These are phyloP conservation scores for Elaeagnus macrophylla DNA, from an alignment of 306 rosid species.

Conservation along the genomic window DNA sequence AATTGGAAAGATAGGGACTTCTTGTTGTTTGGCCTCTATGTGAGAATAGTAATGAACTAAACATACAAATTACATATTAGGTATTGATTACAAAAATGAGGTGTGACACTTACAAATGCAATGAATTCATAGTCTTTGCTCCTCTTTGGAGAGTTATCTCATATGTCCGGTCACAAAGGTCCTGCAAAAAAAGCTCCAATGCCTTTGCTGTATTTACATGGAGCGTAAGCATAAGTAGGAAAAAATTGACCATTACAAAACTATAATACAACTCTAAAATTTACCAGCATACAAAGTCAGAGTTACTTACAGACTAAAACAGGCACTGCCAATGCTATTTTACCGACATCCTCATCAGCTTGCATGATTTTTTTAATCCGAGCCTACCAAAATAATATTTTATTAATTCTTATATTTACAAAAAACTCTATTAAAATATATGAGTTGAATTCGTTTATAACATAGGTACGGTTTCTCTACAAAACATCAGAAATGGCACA, in stretches of 20 bases:
- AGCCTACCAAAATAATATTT: constrained; percentile 36
- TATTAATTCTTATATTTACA: too few relatives aligned
- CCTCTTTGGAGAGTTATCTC: constrained; percentile 93
- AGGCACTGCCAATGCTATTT: constrained; percentile 91
- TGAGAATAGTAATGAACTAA: too few relatives aligned
- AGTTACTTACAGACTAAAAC: constrained; percentile 87
- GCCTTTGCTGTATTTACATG: constrained; percentile 71
- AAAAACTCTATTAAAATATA: too few relatives aligned
- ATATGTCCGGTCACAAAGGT: constrained; percentile 94
- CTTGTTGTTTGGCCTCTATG: too few relatives aligned
- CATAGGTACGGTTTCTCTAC: neutral
- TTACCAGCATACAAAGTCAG: constrained; percentile 11
- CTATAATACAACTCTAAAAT: neutral
- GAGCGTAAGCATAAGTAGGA: constrained; percentile 17
- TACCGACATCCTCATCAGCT: constrained; percentile 96
- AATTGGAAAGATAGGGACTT: too few relatives aligned
- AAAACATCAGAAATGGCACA: neutral
- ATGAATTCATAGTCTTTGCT: constrained; percentile 88
- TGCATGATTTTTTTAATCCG: constrained; percentile 95
- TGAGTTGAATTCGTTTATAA: neutral
- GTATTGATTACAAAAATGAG: neutral
- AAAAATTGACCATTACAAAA: too few relatives aligned
- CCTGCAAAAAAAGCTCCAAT: constrained; percentile 86
- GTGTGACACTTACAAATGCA: constrained; percentile 76
- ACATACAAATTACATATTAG: neutral